Conservation (phyloP, 1,284 basidiomycete genomes). For the Apiotrichum montevideense region DNA sequence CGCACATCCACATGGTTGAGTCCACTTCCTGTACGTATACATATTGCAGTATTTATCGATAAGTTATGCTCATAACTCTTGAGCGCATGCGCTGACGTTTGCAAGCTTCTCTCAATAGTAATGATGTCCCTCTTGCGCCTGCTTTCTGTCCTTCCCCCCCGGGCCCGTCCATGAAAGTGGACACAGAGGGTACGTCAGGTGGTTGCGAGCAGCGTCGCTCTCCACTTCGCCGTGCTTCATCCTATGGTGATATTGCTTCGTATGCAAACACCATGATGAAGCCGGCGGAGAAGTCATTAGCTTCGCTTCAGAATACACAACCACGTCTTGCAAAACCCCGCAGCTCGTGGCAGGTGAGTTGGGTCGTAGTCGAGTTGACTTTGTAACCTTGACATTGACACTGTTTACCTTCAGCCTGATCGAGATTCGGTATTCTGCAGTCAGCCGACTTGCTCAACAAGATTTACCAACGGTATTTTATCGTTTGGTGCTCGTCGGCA, state of each 20-base stretch:
- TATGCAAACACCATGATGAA: too few relatives aligned
- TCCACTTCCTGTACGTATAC: too few relatives aligned
- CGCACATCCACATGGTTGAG: too few relatives aligned
- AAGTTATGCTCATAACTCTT: too few relatives aligned
- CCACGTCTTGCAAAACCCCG: constrained; percentile 11
- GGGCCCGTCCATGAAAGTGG: constrained; percentile 10
- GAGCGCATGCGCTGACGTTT: too few relatives aligned
- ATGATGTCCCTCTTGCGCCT: not conserved
- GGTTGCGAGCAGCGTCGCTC: not conserved
- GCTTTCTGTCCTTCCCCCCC: constrained; percentile 13
- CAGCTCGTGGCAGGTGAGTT: constrained; percentile 34
- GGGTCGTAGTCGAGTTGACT: not conserved
- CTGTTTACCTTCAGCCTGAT: constrained; percentile 22
- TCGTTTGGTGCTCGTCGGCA: constrained; percentile 34
- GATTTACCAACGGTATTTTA: constrained; percentile 33
- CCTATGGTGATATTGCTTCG: not conserved
- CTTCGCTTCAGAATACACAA: too few relatives aligned
- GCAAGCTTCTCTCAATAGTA: too few relatives aligned
- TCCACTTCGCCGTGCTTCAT: constrained; percentile 1
- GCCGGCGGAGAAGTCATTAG: too few relatives aligned
- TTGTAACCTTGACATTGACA: not conserved
- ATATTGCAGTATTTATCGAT: too few relatives aligned
- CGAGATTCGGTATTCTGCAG: constrained; percentile 34
- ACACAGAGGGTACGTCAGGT: not conserved
- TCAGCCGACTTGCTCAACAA: constrained; percentile 34